These are phyloP conservation scores for Neopestalotiopsis sp. DNA, from an alignment of 2,329 filamentous ascomycete genomes.

Conservation along the genomic window DNA sequence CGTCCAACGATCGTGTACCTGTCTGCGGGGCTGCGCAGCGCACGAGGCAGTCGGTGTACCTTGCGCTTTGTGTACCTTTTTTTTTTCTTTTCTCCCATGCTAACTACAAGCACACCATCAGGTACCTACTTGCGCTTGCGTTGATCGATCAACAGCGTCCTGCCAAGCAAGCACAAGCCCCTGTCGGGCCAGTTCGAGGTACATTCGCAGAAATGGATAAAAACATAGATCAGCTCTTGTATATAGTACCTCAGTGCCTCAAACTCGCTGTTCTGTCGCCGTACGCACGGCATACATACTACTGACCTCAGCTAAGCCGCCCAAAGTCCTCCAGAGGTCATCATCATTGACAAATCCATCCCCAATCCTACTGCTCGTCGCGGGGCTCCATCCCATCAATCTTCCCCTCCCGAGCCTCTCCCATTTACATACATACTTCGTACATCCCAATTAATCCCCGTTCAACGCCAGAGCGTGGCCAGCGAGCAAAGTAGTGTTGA, in stretches of 20 bases:
- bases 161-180: neutral
- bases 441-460: neutral
- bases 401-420: neutral
- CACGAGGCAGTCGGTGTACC: too few relatives aligned
- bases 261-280: too few relatives aligned
- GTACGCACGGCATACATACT: neutral
- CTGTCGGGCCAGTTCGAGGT: neutral
- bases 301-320: neutral
- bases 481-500: neutral
- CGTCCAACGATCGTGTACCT: too few relatives aligned
- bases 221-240: too few relatives aligned
- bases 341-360: conserved; percentile 18
- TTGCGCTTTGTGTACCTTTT: too few relatives aligned
- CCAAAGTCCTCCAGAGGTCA: conserved; percentile 15
- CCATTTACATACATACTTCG: neutral
- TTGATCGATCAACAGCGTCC: neutral
- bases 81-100: too few relatives aligned
- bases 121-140: too few relatives aligned
- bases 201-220: too few relatives aligned
- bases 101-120: too few relatives aligned
- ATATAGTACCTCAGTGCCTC: too few relatives aligned
- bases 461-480: neutral
- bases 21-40: too few relatives aligned
- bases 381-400: conserved; percentile 10
- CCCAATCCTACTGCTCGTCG: neutral